These are phyloP conservation scores for Tolypocladium sp. DNA, from an alignment of 2,329 filamentous ascomycete species.

Conservation along the genomic window DNA sequence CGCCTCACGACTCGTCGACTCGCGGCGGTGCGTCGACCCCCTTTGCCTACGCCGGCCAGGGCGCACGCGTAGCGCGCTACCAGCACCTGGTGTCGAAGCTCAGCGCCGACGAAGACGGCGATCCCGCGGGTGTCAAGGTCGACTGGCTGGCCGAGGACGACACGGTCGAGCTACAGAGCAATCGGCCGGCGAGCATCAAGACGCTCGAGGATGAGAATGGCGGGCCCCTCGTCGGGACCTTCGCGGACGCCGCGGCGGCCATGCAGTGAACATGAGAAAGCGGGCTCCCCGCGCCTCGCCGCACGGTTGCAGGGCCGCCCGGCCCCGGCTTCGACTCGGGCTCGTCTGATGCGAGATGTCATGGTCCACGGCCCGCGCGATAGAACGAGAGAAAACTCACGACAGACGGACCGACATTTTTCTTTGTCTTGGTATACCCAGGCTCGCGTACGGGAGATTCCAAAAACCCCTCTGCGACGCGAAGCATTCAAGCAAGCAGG, in stretches of 20 bases:
- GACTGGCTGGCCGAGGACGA: constrained; percentile 49
- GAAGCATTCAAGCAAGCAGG: neutral
- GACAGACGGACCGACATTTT: neutral
- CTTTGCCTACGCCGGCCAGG: constrained; percentile 44
- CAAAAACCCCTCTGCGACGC: neutral
- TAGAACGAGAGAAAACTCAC: neutral
- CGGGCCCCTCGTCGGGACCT: constrained; percentile 46
- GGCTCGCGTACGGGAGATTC: neutral
- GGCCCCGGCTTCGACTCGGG: neutral
- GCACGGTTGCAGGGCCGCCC: neutral
- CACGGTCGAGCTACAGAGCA: constrained; percentile 33
- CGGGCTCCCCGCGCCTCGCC: neutral
- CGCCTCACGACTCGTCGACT: constrained; percentile 36
- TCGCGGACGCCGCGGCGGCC: constrained; percentile 48
- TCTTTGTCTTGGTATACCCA: neutral
- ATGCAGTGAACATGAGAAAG: constrained; percentile 25
- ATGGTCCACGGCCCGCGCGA: neutral
- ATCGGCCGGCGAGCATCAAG: constrained; percentile 21
- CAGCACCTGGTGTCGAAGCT: constrained; percentile 54
- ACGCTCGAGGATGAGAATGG: constrained; percentile 23
- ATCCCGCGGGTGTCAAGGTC: constrained; percentile 34
- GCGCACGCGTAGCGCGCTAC: constrained; percentile 47
- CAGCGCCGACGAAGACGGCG: constrained; percentile 32
- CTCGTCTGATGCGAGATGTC: neutral
- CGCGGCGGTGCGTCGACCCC: constrained; percentile 25